A percentile compares a stretch with the other conserved stretches of the same genome.
Conservation (phyloP, 2,329 filamentous ascomycete genomes). For the Bipolaris cookei region DNA sequence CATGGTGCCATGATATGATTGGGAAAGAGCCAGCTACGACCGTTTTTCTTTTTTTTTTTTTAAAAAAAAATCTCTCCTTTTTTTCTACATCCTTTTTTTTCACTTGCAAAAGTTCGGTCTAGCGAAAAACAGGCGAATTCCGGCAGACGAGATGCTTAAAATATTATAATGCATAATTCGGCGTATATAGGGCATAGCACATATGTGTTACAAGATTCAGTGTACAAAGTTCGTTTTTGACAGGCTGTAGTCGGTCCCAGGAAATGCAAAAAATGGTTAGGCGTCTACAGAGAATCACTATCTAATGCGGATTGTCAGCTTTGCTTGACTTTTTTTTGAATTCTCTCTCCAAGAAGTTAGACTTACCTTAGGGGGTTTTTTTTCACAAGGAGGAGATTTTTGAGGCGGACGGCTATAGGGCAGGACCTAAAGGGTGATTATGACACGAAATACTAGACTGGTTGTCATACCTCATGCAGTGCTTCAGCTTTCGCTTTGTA, state of each 20-base stretch:
- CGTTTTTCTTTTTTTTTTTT: neutral
- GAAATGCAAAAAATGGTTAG: no score
- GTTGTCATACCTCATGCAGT: neutral
- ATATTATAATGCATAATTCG: no score
- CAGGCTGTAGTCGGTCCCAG: no score
- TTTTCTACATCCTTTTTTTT: neutral
- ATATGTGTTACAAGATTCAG: no score
- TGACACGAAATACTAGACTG: neutral
- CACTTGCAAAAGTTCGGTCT: neutral
- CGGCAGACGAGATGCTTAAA: no score
- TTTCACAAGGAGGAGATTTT: neutral
- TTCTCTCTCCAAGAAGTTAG: neutral
- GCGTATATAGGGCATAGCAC: no score
- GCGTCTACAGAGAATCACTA: no score
- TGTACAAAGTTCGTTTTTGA: no score
- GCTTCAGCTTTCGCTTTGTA: neutral
- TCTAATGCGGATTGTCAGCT: neutral
- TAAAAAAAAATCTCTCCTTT: no score
- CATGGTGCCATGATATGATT: constrained; percentile 42
- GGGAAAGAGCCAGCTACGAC: neutral
- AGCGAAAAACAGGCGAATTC: neutral
- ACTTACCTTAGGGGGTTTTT: neutral
- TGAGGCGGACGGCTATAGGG: neutral
- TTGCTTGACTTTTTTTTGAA: neutral
- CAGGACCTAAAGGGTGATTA: neutral